phyloP scores from a whole-genome alignment of 2,329 filamentous ascomycete species.

The Phialophora verrucosa region DNA sequence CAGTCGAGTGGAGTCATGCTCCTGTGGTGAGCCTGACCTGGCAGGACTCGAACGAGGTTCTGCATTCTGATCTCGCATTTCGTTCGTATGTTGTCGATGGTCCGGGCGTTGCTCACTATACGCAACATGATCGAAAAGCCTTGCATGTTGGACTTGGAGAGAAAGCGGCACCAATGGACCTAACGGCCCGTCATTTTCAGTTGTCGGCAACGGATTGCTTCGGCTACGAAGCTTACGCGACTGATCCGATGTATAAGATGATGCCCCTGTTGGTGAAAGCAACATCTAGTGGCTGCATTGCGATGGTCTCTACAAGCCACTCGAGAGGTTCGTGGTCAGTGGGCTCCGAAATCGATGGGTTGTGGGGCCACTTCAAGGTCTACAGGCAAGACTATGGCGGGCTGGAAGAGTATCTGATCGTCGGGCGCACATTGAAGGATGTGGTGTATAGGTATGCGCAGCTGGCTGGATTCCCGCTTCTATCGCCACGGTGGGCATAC shows the following conservation, averaged over 20 bases:
- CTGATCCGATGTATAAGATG: slow-evolving; percentile 77
- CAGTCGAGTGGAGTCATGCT: slow-evolving; percentile 63
- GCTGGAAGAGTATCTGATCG: slow-evolving; percentile 71
- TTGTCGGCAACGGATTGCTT: slow-evolving; percentile 74
- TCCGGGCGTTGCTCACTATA: slow-evolving; percentile 68
- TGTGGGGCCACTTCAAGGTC: slow-evolving; percentile 77
- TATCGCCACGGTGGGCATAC: slow-evolving; percentile 74
- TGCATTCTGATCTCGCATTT: slow-evolving; percentile 67
- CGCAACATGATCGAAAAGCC: slow-evolving; percentile 64
- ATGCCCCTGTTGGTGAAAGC: slow-evolving; percentile 74
- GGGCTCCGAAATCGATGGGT: slow-evolving; percentile 74
- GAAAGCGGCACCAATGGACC: slow-evolving; percentile 74
- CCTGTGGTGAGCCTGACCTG: slow-evolving; percentile 65
- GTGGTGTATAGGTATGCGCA: slow-evolving; percentile 70
- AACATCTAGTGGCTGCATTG: slow-evolving; percentile 67
- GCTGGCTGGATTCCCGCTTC: slow-evolving; percentile 69
- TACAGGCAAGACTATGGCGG: slow-evolving; percentile 75
- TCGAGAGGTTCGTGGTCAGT: slow-evolving; percentile 68
- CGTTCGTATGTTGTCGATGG: slow-evolving; percentile 70
- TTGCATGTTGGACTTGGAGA: slow-evolving; percentile 74
- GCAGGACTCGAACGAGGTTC: slow-evolving; percentile 55
- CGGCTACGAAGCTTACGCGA: slow-evolving; percentile 72
- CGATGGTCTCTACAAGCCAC: slow-evolving; percentile 71
- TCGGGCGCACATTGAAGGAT: slow-evolving; percentile 69
- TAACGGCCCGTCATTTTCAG: slow-evolving; percentile 69